These are phyloP conservation scores for Melampsora occidentalis DNA, from an alignment of 1,284 basidiomycete genomes.

Conservation along the genomic window DNA sequence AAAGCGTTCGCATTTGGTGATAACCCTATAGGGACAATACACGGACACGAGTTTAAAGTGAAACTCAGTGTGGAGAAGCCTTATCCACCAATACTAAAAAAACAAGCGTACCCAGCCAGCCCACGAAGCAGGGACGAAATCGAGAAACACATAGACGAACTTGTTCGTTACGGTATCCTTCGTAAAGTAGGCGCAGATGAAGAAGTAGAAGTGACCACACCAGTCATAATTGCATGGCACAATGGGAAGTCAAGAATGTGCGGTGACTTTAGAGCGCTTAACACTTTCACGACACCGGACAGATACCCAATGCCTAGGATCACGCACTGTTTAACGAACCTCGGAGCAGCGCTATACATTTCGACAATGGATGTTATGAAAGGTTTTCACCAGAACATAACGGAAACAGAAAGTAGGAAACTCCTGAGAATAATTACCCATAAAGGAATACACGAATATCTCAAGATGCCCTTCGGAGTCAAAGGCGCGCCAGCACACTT, in stretches of 20 bases:
- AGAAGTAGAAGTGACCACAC: conserved; percentile 20
- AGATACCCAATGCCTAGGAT: conserved; percentile 4
- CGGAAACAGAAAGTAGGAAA: neutral
- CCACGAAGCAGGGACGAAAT: neutral
- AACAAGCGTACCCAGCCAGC: conserved; percentile 21
- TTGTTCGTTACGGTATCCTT: neutral
- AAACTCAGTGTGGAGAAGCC: conserved; percentile 9
- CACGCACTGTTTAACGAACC: neutral
- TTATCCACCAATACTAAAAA: conserved; percentile 17
- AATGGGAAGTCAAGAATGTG: conserved; percentile 13
- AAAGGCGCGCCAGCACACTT: conserved; percentile 1
- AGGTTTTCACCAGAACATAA: conserved; percentile 19
- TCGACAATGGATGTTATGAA: conserved; percentile 13
- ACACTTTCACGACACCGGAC: conserved; percentile 11
- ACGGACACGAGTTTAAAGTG: conserved; percentile 3
- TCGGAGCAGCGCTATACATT: neutral
- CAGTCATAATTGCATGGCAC: conserved; percentile 18
- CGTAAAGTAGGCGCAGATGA: conserved; percentile 16
- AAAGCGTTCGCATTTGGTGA: neutral
- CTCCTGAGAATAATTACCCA: conserved; percentile 8
- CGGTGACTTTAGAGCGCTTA: conserved; percentile 17
- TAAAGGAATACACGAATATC: neutral
- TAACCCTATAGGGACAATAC: conserved; percentile 22
- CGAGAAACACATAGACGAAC: neutral
- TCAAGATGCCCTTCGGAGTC: neutral